Evolutionary conservation across 495 filamentous ascomycete species (phyloP), one percentile per base, ranked within the genome.

Genomic region (Lepidopterella palustris): DNA sequence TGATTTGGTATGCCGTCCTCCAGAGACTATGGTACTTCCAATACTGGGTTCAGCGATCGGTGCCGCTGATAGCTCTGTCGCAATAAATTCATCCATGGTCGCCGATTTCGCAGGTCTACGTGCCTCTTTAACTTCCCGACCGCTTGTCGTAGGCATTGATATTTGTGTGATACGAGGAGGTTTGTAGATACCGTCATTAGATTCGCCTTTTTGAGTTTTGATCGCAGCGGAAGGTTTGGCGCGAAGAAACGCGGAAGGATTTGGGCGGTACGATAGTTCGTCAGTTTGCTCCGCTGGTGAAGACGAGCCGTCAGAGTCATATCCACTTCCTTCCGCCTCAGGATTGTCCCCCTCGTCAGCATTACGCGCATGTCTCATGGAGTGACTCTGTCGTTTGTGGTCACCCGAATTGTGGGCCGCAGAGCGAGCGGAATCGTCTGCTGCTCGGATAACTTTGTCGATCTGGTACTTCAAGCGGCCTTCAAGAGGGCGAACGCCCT

Each of bases 401-500:
- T 49, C 27, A 6, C 47, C 24, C 10, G 54, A 18, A 3, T 26
- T 55, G 53, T 60, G 55, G 8, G 29, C 45, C 2, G 53, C 45
- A 20, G 58, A 62, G 23, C 71, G 62, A 13, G 58, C 83, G 0
- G 82, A 82, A 64, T 93, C 89, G 60, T 92, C 88, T 45, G 89
- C 90, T 0, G 89, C 88, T 56, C 88, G 87, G 23, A 98, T 78
- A 20, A 96, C 86, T 68, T 95, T 95, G 71, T 87, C 84, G 18
- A 93, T 96, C 68, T 82, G 80, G 76, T 96, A 98, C 73, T 96
- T 95, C 31, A 98, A 81, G 55, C 86, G 86, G 42, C 82, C 80
- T 70, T 98, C 93, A n/a, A 97, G 74, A 0, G 92, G 92, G 23
- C 86, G 81, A 3, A 95, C 87, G 52, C 95, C 95, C 67, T 88